phyloP scores from a whole-genome alignment of 805 yeast species.

The Cephaloascus albidus region DNA sequence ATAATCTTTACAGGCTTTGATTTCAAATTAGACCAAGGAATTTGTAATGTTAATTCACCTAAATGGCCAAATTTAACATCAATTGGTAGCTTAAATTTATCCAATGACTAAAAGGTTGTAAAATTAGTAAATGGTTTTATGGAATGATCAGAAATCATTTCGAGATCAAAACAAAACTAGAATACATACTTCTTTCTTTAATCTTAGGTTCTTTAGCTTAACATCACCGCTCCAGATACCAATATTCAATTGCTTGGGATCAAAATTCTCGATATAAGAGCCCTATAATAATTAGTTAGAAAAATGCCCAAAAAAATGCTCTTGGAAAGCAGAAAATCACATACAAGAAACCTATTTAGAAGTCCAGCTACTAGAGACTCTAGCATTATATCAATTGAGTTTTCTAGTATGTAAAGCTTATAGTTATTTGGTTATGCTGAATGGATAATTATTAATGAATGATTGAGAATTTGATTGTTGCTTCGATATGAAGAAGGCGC shows the following conservation, averaged over 20 bases:
- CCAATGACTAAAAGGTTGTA: slow-evolving; percentile 50
- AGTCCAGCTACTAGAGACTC: slow-evolving; percentile 59
- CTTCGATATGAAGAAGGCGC: too few relatives aligned
- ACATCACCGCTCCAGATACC: slow-evolving; percentile 99
- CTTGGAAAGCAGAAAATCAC: not conserved
- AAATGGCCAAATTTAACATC: slow-evolving; percentile 84
- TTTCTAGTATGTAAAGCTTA: too few relatives aligned
- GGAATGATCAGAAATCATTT: not conserved
- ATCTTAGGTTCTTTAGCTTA: slow-evolving; percentile 62
- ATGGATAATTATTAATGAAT: too few relatives aligned
- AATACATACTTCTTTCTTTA: slow-evolving; percentile 57
- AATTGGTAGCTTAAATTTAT: slow-evolving; percentile 75
- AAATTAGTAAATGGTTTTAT: not conserved
- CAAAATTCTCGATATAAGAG: slow-evolving; percentile 86
- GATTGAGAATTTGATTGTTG: too few relatives aligned
- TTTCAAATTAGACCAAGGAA: slow-evolving; percentile 94
- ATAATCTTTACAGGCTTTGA: slow-evolving; percentile 84
- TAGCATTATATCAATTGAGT: too few relatives aligned
- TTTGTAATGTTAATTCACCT: slow-evolving; percentile 82
- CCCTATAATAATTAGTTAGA: slow-evolving; percentile 21
- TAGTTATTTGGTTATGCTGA: too few relatives aligned
- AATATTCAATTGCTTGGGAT: slow-evolving; percentile 87
- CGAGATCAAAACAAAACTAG: not conserved
- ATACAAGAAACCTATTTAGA: slow-evolving; percentile 42
- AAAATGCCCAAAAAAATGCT: not conserved